phyloP scores from a whole-genome alignment of 768 basidiomycete species.

The Asterophora parasitica region DNA sequence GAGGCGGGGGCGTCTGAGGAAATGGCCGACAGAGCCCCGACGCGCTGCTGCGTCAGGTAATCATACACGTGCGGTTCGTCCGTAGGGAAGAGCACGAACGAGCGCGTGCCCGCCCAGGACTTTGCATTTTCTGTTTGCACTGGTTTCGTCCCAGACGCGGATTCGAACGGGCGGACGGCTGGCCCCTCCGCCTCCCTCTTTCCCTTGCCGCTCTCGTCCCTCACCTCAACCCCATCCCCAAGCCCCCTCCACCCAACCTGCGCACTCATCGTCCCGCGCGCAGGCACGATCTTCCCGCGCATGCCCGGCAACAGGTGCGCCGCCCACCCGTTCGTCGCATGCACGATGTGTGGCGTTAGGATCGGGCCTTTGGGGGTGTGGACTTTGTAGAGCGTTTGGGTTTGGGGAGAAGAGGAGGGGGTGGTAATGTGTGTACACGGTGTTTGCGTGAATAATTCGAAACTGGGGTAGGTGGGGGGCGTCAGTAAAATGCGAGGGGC shows the following conservation, averaged over 20 bases:
- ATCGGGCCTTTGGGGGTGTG: constrained; percentile 58
- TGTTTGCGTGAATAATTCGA: constrained; percentile 54
- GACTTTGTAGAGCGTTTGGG: constrained; percentile 40
- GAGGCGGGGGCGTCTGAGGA: no score
- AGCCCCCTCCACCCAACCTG: constrained; percentile 46
- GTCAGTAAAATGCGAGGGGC: background rate
- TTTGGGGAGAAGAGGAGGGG: background rate
- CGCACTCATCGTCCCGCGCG: constrained; percentile 58
- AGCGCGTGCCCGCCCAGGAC: constrained; percentile 42
- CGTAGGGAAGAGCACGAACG: constrained; percentile 55
- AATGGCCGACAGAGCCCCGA: no score
- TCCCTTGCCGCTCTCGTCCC: no score
- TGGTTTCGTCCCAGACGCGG: constrained; percentile 2
- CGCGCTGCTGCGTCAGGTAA: constrained; percentile 62
- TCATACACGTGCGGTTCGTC: constrained; percentile 42
- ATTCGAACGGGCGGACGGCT: constrained; percentile 9
- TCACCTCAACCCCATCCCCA: constrained; percentile 1
- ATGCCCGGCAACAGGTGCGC: constrained; percentile 65
- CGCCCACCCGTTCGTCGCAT: constrained; percentile 83
- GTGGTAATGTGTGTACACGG: constrained; percentile 50
- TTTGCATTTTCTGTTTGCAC: no score
- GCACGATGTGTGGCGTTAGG: constrained; percentile 59
- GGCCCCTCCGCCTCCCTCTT: no score
- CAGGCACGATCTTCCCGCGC: constrained; percentile 58
- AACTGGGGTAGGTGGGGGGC: constrained; percentile 31